Percentiles rank a stretch among this genome's conserved stretches.
Evolutionary conservation across 495 filamentous ascomycete genomes (phyloP).

Genomic region (Aspergillus bertholletiae): DNA sequence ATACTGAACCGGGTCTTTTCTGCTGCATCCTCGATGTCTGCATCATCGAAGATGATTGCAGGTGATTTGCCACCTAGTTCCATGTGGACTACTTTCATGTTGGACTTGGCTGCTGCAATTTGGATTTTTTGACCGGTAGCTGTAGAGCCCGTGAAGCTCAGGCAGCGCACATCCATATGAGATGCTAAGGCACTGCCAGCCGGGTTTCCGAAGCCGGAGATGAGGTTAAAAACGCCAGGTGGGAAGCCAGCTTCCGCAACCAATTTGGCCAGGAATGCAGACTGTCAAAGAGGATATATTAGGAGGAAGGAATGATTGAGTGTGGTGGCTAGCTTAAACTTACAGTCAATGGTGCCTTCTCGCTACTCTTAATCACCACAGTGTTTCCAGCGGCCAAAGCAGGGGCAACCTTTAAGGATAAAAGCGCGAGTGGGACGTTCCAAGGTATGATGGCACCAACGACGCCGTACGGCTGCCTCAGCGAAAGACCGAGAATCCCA

Average conservation of each 20-base stretch:
- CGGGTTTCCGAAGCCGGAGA: slow-evolving; percentile 53
- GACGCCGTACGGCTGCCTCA: slow-evolving; percentile 31
- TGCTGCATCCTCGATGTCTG: slow-evolving; percentile 79
- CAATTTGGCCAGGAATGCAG: slow-evolving; percentile 67
- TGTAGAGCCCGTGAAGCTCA: slow-evolving; percentile 88
- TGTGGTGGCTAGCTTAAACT: not conserved
- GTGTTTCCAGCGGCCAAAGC: slow-evolving; percentile 56
- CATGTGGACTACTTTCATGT: slow-evolving; percentile 88
- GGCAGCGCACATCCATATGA: slow-evolving; percentile 68
- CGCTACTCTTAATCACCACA: slow-evolving; percentile 54
- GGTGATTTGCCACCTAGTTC: slow-evolving; percentile 94
- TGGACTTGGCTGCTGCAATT: slow-evolving; percentile 73
- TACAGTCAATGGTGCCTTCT: slow-evolving; percentile 54
- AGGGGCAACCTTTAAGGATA: slow-evolving; percentile 50
- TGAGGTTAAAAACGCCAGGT: slow-evolving; percentile 51
- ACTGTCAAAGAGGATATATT: slow-evolving; percentile 32
- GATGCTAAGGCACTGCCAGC: slow-evolving; percentile 46
- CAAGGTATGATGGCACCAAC: slow-evolving; percentile 33
- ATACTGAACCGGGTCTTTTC: slow-evolving; percentile 74
- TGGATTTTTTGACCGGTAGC: slow-evolving; percentile 81
- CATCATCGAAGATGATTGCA: slow-evolving; percentile 82
- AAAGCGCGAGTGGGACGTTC: slow-evolving; percentile 27
- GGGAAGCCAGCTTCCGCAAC: slow-evolving; percentile 59
- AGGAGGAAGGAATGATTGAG: not conserved
- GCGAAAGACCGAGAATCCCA: slow-evolving; percentile 45